Evolutionary conservation across 495 filamentous ascomycete species (phyloP).

Genomic region (Coniosporium apollinis): DNA sequence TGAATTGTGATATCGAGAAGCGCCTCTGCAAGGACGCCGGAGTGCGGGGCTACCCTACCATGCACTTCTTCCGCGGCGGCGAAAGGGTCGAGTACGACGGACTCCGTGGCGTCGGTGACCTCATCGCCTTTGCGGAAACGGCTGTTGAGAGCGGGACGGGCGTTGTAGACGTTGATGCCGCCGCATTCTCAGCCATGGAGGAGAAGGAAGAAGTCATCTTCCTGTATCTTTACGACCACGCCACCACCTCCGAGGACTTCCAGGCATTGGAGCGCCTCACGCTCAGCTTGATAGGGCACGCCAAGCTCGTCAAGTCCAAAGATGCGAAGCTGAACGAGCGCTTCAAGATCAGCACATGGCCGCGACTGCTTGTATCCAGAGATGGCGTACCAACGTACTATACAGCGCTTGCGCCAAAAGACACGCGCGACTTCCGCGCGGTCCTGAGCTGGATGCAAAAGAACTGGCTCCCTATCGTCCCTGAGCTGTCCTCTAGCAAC

Average conservation of each 20-base stretch:
- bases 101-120: constrained; percentile 79
- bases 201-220: constrained; percentile 91
- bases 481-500: constrained; percentile 81
- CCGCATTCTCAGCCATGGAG: constrained; percentile 67
- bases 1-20: constrained; percentile 77
- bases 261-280: constrained; percentile 69
- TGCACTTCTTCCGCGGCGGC: constrained; percentile 83
- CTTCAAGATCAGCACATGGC: constrained; percentile 94
- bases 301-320: constrained; percentile 76
- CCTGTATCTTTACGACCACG: constrained; percentile 91
- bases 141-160: constrained; percentile 62
- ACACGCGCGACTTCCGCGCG: constrained; percentile 73
- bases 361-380: constrained; percentile 71
- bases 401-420: constrained; percentile 60
- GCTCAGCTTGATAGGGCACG: constrained; percentile 75
- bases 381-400: constrained; percentile 84
- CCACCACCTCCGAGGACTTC: constrained; percentile 85
- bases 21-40: constrained; percentile 79
- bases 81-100: constrained; percentile 88
- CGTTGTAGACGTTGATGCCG: constrained; percentile 61
- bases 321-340: constrained; percentile 52
- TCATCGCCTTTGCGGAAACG: constrained; percentile 72
- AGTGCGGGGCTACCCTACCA: constrained; percentile 66
- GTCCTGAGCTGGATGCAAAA: constrained; percentile 86
- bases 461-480: constrained; percentile 95